Conservation (phyloP, 306 rosid genomes). For the Begonia peltatifolia region DNA sequence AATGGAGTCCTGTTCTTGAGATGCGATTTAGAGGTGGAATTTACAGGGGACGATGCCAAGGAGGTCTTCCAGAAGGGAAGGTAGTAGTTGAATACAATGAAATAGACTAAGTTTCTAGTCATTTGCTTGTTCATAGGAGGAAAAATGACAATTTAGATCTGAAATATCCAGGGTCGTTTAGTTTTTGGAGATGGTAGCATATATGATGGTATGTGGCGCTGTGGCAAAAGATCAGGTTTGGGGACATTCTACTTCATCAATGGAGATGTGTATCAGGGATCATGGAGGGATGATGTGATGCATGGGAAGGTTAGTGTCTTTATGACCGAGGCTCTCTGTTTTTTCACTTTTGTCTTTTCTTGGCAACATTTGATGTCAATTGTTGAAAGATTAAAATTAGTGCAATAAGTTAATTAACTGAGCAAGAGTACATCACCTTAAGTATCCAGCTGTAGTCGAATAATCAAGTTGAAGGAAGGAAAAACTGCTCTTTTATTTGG, state of each 20-base stretch:
- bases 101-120: constrained; percentile 2
- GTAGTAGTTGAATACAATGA: constrained; percentile 18
- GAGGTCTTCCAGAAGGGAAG: constrained; percentile 98
- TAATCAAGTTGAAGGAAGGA: no score
- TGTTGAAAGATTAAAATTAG: no score
- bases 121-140: neutral
- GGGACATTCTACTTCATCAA: constrained; percentile 83
- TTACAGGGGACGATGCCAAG: constrained; percentile 87
- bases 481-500: no score
- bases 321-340: neutral
- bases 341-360: neutral
- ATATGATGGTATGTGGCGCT: constrained; percentile 88
- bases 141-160: constrained; percentile 6
- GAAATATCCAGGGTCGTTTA: constrained; percentile 59
- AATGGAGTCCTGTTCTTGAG: constrained; percentile 81
- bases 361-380: neutral
- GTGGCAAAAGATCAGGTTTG: constrained; percentile 79
- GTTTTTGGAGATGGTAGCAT: constrained; percentile 70
- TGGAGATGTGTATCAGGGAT: constrained; percentile 93
- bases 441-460: no score
- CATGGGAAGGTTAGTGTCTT: constrained; percentile 73
- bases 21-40: constrained; percentile 81
- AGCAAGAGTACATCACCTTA: no score
- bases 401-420: no score
- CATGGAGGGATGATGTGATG: constrained; percentile 95